Conservation (phyloP, 441 rosid genomes). For the Pelargonium cotyledonis region DNA sequence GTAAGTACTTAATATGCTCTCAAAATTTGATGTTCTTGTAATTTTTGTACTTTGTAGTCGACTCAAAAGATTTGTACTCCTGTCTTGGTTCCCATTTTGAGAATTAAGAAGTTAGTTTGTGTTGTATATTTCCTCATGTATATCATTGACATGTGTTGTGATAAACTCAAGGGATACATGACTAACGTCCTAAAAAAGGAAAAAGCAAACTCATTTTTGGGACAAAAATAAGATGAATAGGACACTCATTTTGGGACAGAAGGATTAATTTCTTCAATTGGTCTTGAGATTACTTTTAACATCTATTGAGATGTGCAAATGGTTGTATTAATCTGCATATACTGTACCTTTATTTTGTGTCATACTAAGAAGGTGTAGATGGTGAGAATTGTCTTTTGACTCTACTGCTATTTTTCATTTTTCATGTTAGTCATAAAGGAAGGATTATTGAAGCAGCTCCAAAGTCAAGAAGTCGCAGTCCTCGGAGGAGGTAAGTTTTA, state of each 20-base stretch:
- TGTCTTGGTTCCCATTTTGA: no score
- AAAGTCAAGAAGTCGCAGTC: constrained; percentile 49
- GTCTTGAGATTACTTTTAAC: not conserved
- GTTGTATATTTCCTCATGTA: no score
- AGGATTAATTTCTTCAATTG: no score
- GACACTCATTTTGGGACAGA: no score
- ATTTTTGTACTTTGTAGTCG: not conserved
- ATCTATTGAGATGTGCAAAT: not conserved
- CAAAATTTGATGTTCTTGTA: not conserved
- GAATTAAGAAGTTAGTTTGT: no score
- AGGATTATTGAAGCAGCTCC: constrained; percentile 40
- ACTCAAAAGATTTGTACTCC: not conserved
- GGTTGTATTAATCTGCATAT: not conserved
- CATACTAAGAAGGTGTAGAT: not conserved
- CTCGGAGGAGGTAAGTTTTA: constrained; percentile 34
- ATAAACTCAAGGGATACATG: no score
- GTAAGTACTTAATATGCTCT: constrained; percentile 27
- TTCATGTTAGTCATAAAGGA: constrained; percentile 40
- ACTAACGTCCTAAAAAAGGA: no score
- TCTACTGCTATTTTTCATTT: not conserved
- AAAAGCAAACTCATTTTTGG: no score
- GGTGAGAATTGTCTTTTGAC: not conserved
- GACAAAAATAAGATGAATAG: no score
- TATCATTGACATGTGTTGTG: no score
- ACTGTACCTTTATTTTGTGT: not conserved